Percentiles rank a stretch among this genome's conserved stretches.
Evolutionary conservation across 2,329 filamentous ascomycete genomes (phyloP).

Genomic region (Penicillium capsulatum): DNA sequence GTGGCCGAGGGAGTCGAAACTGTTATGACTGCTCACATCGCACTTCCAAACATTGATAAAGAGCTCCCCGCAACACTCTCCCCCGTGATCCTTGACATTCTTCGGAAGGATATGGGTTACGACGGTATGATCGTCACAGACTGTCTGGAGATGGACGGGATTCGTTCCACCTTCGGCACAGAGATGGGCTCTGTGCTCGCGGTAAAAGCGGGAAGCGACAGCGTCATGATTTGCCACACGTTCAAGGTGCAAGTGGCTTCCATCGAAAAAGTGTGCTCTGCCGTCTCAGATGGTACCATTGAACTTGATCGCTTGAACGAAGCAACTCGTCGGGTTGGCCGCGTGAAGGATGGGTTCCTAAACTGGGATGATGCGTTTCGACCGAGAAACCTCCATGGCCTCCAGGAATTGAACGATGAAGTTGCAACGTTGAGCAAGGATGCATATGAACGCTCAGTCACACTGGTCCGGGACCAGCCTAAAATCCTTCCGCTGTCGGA

Average conservation of each 20-base stretch:
- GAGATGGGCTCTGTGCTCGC: slow-evolving; percentile 41
- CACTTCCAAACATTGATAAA: slow-evolving; percentile 35
- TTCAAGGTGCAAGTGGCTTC: slow-evolving; percentile 40
- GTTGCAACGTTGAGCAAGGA: slow-evolving; percentile 29
- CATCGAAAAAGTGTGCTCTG: slow-evolving; percentile 38
- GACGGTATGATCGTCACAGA: slow-evolving; percentile 45
- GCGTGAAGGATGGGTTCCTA: slow-evolving; percentile 37
- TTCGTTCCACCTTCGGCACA: slow-evolving; percentile 40
- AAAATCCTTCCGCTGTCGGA: slow-evolving; percentile 31
- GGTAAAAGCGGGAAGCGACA: slow-evolving; percentile 44
- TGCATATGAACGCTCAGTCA: slow-evolving; percentile 40
- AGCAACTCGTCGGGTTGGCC: slow-evolving; percentile 34
- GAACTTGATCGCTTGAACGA: slow-evolving; percentile 29
- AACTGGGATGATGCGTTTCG: slow-evolving; percentile 30
- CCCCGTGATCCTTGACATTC: slow-evolving; percentile 34
- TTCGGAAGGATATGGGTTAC: slow-evolving; percentile 43
- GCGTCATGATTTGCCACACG: slow-evolving; percentile 46
- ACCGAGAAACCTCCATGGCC: slow-evolving; percentile 12
- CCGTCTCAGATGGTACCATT: slow-evolving; percentile 36
- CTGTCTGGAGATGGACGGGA: slow-evolving; percentile 46
- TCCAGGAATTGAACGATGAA: slow-evolving; percentile 24
- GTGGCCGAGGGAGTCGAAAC: slow-evolving; percentile 41
- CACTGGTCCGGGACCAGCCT: slow-evolving; percentile 35
- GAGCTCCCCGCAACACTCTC: slow-evolving; percentile 42
- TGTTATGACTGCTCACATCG: slow-evolving; percentile 47